phyloP scores from a whole-genome alignment of 164 flowering plant genomes.

The Aristolochia californica region DNA sequence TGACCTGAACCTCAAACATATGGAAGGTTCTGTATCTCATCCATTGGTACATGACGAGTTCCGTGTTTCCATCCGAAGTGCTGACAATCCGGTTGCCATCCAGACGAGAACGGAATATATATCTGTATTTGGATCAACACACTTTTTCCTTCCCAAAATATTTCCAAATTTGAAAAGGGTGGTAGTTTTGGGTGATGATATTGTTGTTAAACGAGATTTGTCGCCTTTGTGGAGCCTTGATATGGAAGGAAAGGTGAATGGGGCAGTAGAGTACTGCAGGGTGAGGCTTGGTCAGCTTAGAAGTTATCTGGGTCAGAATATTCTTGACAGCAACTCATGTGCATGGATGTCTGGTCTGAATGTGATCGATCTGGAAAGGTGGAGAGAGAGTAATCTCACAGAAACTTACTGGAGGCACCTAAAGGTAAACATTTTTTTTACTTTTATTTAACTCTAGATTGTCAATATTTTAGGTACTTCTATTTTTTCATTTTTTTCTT shows the following conservation, averaged over 20 bases:
- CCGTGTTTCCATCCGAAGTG: slow-evolving; percentile 49
- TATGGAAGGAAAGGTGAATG: slow-evolving; percentile 78
- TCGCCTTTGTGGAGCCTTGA: slow-evolving; percentile 70
- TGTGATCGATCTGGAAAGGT: slow-evolving; percentile 60
- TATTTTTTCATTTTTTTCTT: too few species aligned
- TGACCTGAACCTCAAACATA: slow-evolving; percentile 31
- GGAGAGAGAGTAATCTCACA: slow-evolving; percentile 66
- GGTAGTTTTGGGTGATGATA: slow-evolving; percentile 81
- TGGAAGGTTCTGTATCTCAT: slow-evolving; percentile 6
- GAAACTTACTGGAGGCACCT: slow-evolving; percentile 33
- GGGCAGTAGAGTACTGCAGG: slow-evolving; percentile 52
- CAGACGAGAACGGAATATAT: slow-evolving; percentile 47
- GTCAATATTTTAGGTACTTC: too few species aligned
- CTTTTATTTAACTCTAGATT: neutral
- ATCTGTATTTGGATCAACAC: slow-evolving; percentile 62
- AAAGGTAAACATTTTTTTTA: slow-evolving; percentile 11
- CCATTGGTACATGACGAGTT: slow-evolving; percentile 58
- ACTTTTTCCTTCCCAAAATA: slow-evolving; percentile 67
- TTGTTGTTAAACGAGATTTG: slow-evolving; percentile 72
- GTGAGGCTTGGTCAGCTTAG: slow-evolving; percentile 54
- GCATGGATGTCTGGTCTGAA: slow-evolving; percentile 94
- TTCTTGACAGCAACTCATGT: slow-evolving; percentile 39
- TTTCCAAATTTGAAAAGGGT: slow-evolving; percentile 55
- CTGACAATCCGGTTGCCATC: slow-evolving; percentile 12
- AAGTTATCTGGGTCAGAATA: slow-evolving; percentile 29